A percentile compares a stretch with the other conserved stretches of the same genome.
Evolutionary conservation across 108 stramenopile genomes (phyloP).

Genomic region (Fragilaria crotonensis): DNA sequence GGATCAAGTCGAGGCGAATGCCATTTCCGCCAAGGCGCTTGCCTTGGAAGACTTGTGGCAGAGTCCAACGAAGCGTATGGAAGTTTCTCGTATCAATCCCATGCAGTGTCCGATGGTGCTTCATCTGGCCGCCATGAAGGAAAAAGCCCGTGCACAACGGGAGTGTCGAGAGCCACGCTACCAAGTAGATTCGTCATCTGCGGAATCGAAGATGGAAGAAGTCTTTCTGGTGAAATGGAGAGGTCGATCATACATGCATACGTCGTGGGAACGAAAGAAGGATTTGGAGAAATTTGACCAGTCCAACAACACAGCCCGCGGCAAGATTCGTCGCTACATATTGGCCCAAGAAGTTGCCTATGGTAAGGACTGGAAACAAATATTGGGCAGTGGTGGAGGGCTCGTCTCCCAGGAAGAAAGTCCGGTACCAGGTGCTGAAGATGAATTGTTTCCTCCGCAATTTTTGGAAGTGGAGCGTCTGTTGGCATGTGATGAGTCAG

Average conservation of each 20-base stretch:
- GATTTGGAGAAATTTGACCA: slow-evolving; percentile 67
- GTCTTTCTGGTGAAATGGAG: slow-evolving; percentile 81
- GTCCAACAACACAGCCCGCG: slow-evolving; percentile 55
- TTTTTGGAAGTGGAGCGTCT: slow-evolving; percentile 71
- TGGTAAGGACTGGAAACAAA: slow-evolving; percentile 66
- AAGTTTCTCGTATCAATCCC: slow-evolving; percentile 62
- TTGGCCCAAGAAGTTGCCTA: slow-evolving; percentile 53
- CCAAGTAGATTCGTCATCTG: background rate
- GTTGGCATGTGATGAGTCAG: slow-evolving; percentile 73
- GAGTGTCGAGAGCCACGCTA: slow-evolving; percentile 18
- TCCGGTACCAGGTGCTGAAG: slow-evolving; percentile 11
- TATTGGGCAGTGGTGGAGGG: too few species aligned
- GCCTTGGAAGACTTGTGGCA: slow-evolving; percentile 22
- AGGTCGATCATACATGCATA: slow-evolving; percentile 72
- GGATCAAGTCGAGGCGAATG: slow-evolving; percentile 35
- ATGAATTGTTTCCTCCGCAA: slow-evolving; percentile 63
- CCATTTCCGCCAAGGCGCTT: slow-evolving; percentile 40
- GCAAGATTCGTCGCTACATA: slow-evolving; percentile 66
- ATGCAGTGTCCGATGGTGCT: slow-evolving; percentile 54
- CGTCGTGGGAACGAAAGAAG: slow-evolving; percentile 68
- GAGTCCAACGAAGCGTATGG: slow-evolving; percentile 60
- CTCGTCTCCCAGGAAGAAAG: too few species aligned
- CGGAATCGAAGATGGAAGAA: slow-evolving; percentile 47
- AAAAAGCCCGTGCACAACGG: slow-evolving; percentile 13
- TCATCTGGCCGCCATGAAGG: slow-evolving; percentile 36